These are phyloP conservation scores for Mortierella polycephala DNA, from an alignment of 371 early-diverging fungal genomes.

Conservation along the genomic window DNA sequence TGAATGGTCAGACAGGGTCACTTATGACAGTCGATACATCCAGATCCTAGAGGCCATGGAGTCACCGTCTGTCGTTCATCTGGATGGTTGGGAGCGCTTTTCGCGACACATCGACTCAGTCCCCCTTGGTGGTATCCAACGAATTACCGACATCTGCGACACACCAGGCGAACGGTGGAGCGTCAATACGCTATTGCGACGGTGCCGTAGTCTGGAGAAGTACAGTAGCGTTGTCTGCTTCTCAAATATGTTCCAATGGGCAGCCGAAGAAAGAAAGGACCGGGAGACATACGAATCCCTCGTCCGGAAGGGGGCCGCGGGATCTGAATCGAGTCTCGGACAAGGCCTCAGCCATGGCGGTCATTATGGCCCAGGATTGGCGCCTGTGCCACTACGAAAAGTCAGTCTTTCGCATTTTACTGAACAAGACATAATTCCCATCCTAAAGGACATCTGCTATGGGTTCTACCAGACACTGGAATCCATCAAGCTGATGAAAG, in stretches of 20 bases:
- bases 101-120: not conserved
- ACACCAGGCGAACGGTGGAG: constrained; percentile 12
- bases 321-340: constrained; percentile 10
- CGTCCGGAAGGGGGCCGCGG: constrained; percentile 4
- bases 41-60: constrained; percentile 17
- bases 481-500: not conserved
- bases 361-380: constrained; percentile 20
- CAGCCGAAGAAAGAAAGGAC: constrained; percentile 28
- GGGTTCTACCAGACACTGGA: constrained; percentile 28
- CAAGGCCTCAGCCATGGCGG: constrained; percentile 19
- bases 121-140: constrained; percentile 13
- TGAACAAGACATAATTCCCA: constrained; percentile 6
- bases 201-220: constrained; percentile 31
- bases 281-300: constrained; percentile 15
- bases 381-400: constrained; percentile 21
- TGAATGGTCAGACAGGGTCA: not conserved
- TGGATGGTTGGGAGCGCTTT: constrained; percentile 19
- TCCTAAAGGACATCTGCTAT: constrained; percentile 22
- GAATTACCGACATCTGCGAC: constrained; percentile 17
- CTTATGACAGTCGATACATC: constrained; percentile 11
- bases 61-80: constrained; percentile 13
- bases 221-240: constrained; percentile 9
- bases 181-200: constrained; percentile 14
- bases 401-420: not conserved
- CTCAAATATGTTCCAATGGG: constrained; percentile 18